Base-by-base conservation (phyloP, 345 rosid species). In the Cardamine resedifolia region DNA sequence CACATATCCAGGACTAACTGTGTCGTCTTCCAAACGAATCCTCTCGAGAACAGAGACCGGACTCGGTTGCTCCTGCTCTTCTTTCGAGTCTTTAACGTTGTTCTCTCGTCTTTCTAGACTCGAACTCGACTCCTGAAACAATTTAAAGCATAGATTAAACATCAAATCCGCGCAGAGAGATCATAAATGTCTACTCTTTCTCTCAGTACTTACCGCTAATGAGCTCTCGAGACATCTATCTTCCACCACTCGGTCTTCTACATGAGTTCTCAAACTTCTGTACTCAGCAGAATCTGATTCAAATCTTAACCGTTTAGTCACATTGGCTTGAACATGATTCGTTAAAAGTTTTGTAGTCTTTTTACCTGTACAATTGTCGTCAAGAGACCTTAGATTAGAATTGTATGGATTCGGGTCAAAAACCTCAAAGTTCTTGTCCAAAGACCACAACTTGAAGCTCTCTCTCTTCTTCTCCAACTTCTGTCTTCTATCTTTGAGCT, bases 41-140 rank as follows among this genome's bases (percentile, higher is more conserved):
- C 78, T 82, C 44, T 84, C 86, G 2, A 87, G 87, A 57, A 90
- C 88, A 28, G 90, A 84, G 21, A 87, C 74, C 4, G 89, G 88
- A 83, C 92, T 86, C 23, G 87, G 84, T 68, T 86, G 89, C 61
- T 83, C 88, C 57, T 63, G 53, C 61, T 71, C 51, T n/a, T 70
- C 77, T 27, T 76, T 74, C 21, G 6, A 31, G 58, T 66, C 68
- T 43, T 58, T 55, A 50, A 76, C 53, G n/a, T 55, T 71, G 62
- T 12, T 77, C 12, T 68, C 79, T 50, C 12, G 76, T 61, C 52
- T 70, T 48, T 27, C 23, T 50, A 83, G 66, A 48, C 83, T 78
- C 60, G 80, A 53, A 45, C 41, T 57, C 27, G 80, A 74, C 78
- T 82, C 81, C 97, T 88, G 74, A 43, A 73, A 66, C 11, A 12